Evolutionary conservation across 225 moss, liverwort and hornwort genomes (phyloP).

Genomic region (Polytrichum commune): DNA sequence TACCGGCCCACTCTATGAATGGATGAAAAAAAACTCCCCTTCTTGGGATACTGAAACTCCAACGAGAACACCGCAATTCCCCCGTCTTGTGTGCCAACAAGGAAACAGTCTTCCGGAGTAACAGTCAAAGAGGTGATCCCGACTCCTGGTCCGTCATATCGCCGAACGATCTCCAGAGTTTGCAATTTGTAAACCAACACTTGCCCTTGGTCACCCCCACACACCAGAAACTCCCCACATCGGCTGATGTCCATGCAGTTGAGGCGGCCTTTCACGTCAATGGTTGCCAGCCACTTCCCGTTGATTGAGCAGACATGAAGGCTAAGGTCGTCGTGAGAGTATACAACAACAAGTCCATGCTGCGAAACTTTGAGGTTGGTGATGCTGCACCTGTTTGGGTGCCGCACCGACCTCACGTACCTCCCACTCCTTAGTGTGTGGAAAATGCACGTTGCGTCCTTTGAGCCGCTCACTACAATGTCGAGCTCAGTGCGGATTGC

Average conservation of each 20-base stretch:
- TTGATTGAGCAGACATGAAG: constrained; percentile 71
- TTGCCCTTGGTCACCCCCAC: constrained; percentile 78
- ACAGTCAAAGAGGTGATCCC: constrained; percentile 65
- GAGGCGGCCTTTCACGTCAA: constrained; percentile 63
- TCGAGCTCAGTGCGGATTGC: constrained; percentile 73
- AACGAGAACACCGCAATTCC: constrained; percentile 64
- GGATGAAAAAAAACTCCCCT: constrained; percentile 52
- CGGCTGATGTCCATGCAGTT: constrained; percentile 79
- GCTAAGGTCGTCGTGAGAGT: constrained; percentile 66
- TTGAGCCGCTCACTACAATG: constrained; percentile 75
- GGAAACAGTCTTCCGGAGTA: constrained; percentile 80
- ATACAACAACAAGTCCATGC: constrained; percentile 66
- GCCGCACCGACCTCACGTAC: constrained; percentile 70
- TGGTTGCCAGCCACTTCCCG: constrained; percentile 66
- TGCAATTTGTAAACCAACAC: constrained; percentile 65
- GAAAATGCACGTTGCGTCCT: constrained; percentile 75
- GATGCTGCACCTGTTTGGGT: constrained; percentile 49
- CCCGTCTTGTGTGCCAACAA: constrained; percentile 72
- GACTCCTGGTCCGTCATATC: constrained; percentile 59
- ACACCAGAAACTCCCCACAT: constrained; percentile 73
- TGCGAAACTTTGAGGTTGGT: constrained; percentile 72
- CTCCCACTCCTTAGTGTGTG: constrained; percentile 61
- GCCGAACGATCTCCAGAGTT: constrained; percentile 62
- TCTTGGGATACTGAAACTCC: constrained; percentile 60
- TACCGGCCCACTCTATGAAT: constrained; percentile 59